Evolutionary conservation across 31 red algal genomes (phyloP), one percentile per base, ranked within the genome.

Genomic region (Odonthalia washingtoniensis): DNA sequence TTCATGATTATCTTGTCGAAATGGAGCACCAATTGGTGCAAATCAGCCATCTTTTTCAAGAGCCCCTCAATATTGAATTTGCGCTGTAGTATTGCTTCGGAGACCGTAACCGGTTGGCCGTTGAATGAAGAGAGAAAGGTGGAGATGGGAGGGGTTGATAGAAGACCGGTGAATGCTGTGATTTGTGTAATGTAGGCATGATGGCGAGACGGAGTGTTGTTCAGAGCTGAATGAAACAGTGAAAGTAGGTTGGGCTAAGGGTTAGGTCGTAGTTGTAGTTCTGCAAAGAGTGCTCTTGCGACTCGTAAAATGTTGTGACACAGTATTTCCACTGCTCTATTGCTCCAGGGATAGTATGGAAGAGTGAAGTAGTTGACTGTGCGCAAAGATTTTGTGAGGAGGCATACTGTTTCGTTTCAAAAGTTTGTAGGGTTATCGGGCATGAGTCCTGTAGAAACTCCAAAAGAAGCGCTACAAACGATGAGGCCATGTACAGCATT

Each of bases 161-260:
- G 4, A 33, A 62, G 3, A 36, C 45, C 21, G 21, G 42, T 52
- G 28, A 80, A 34, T 80, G 77, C 77, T 38, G 39, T 80, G 5
- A 75, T 36, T 39, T 3, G 45, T 63, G 77, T 33, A 32, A 80
- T 3, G 3, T 60, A 2, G 32, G 14, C 77, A 28, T 35, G 42
- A 2, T 80, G 77, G 5, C 2, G 3, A 36, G 77, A 75, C 27
- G 14, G 4, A 5, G 31, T 36, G 31, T 37, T 75, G 30, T 63
- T 80, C 28, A 80, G 33, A 24, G 77, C 42, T 4, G 27, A 36
- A 4, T 80, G 44, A 3, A 80, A 27, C 5, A 65, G n/a, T 4
- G 43, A 2, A 4, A 80, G 42, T 34, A 80, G 3, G 21, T 80
- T 35, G 3, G 77, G 77, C 77, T 33, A 80, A 37, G 32, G 41